Evolutionary conservation across 768 basidiomycete species (phyloP).

Genomic region (Paxillus involutus): DNA sequence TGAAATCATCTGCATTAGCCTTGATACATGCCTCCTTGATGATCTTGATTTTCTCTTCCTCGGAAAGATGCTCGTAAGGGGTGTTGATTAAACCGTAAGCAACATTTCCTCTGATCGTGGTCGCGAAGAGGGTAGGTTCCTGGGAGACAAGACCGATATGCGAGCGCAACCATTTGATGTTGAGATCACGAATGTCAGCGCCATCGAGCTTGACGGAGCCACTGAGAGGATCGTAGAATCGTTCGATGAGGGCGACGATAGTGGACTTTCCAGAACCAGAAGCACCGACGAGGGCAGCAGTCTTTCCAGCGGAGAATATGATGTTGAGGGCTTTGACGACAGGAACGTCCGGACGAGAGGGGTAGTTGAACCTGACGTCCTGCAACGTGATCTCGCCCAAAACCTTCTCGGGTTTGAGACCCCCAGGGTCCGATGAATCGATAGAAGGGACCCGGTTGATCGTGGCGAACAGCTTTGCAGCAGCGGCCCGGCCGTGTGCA

Average conservation of each 20-base stretch:
- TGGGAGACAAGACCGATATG: slow-evolving; percentile 90
- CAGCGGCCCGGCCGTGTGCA: slow-evolving; percentile 76
- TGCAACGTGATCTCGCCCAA: slow-evolving; percentile 74
- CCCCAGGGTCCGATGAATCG: slow-evolving; percentile 70
- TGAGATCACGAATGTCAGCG: slow-evolving; percentile 67
- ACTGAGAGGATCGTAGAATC: slow-evolving; percentile 81
- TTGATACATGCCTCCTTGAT: slow-evolving; percentile 87
- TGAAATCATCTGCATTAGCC: slow-evolving; percentile 89
- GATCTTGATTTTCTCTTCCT: slow-evolving; percentile 72
- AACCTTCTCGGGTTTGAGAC: slow-evolving; percentile 66
- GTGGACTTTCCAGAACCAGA: slow-evolving; percentile 82
- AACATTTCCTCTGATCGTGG: slow-evolving; percentile 80
- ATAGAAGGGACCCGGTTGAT: slow-evolving; percentile 88
- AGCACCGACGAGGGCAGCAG: slow-evolving; percentile 76
- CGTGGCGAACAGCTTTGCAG: slow-evolving; percentile 85
- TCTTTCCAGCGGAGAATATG: slow-evolving; percentile 74
- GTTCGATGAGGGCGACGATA: slow-evolving; percentile 74
- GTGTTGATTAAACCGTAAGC: slow-evolving; percentile 84
- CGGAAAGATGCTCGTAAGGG: slow-evolving; percentile 58
- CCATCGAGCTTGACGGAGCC: slow-evolving; percentile 78
- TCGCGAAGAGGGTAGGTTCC: slow-evolving; percentile 85
- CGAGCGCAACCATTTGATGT: slow-evolving; percentile 81
- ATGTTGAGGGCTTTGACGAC: slow-evolving; percentile 72
- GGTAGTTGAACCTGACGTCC: slow-evolving; percentile 80
- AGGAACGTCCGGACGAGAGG: slow-evolving; percentile 75